phyloP scores from a whole-genome alignment of 1,284 basidiomycete species.

The Naganishia albida region DNA sequence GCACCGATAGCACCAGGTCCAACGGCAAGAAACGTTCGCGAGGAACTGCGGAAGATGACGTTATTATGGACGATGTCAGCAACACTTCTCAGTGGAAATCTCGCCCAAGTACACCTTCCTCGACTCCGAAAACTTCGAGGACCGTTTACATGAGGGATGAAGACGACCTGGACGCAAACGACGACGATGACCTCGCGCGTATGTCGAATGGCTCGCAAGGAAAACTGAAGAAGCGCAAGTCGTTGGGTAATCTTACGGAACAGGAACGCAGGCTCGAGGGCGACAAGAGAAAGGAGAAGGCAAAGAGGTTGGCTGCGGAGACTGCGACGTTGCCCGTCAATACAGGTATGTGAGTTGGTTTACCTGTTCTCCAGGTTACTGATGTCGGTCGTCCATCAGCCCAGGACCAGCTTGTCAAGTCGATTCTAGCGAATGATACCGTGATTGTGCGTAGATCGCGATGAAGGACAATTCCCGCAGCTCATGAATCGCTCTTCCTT shows the following conservation, averaged over 20 bases:
- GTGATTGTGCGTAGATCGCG: conserved; percentile 60
- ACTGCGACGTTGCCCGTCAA: conserved; percentile 74
- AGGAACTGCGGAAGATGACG: not conserved
- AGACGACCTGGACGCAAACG: conserved; percentile 16
- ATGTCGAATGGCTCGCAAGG: not conserved
- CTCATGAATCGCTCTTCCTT: not conserved
- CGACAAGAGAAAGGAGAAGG: conserved; percentile 39
- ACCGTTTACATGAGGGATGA: conserved; percentile 15
- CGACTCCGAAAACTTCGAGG: conserved; percentile 1
- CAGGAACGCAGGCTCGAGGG: conserved; percentile 15
- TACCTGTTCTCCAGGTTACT: not conserved
- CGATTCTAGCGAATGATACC: conserved; percentile 77
- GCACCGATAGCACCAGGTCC: not conserved
- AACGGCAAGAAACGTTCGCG: conserved; percentile 22
- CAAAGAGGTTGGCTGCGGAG: conserved; percentile 60
- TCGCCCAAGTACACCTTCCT: not conserved
- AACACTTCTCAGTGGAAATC: conserved; percentile 6
- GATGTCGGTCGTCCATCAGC: conserved; percentile 56
- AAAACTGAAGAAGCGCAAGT: conserved; percentile 7
- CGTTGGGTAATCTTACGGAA: not conserved
- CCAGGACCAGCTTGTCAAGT: conserved; percentile 70
- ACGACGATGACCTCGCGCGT: conserved; percentile 17
- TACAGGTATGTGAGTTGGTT: conserved; percentile 58
- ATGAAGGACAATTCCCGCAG: not conserved
- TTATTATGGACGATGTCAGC: not conserved